Base-by-base conservation (phyloP, 768 basidiomycete species). In the Lactarius deliciosus region DNA sequence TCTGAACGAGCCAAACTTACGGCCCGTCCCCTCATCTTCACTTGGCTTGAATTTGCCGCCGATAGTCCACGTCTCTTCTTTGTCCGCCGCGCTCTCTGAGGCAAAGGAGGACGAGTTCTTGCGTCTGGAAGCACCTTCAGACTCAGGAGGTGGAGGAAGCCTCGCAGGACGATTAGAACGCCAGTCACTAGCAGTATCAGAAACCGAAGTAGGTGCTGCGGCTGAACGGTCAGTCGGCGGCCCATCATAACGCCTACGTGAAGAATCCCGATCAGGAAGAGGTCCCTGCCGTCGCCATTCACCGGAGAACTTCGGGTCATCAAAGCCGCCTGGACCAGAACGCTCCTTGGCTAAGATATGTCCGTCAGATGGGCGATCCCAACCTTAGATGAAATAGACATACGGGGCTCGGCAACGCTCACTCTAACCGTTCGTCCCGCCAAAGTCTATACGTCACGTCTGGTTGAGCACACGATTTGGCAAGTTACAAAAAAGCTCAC, bases 361-460 rank as follows among this genome's bases (percentile, higher is more conserved):
- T 16, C n/a, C 10, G 38, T 62, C 8, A 66, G 61, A 62, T 43
- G 61, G 15, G 56, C 20, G 38, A 32, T 15, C 36, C 22, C 43
- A 32, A 41, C 47, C 41, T 56, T 30, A 62, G 62, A 43, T 15
- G 53, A 34, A 61, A 20, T 40, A 40, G 18, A 86, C 92, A 82
- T 75, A 96, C 94, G 93, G 71, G 96, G 90, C 75, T 98, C 97
- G 10, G 97, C 97, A 57, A 99, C 97, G 76, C 90, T 94, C 66
- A 98, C 88, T 65, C 97, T 85, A 68, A 99, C 81, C 22, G 82
- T 86, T 65, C 97, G 84, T 28, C 93, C 92, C 25, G 87, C 85
- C 57, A 98, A 81, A 70, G 75, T 81, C 87, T 94, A 22, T 9
- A 41, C 11, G 30, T 43, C 11, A 40, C 11, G 20, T 43, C 38